phyloP scores from a whole-genome alignment of 345 rosid genomes.

The Pistacia integerrima region DNA sequence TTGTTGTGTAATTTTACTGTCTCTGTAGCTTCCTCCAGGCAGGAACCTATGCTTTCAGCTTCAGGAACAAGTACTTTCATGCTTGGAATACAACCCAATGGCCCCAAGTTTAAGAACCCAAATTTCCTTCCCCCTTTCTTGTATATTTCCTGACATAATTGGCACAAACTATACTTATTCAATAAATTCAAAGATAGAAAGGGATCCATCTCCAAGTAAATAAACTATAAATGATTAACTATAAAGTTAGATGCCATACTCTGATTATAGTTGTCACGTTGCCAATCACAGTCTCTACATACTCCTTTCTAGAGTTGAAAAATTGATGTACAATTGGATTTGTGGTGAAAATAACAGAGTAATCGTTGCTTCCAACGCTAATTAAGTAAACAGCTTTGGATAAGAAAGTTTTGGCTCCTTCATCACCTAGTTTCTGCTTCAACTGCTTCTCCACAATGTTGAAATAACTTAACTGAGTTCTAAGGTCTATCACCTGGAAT shows the following conservation, averaged over 20 bases:
- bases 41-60: neutral
- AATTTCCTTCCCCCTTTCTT: slow-evolving; percentile 13
- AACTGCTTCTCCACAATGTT: neutral
- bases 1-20: slow-evolving; percentile 24
- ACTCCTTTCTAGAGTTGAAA: neutral
- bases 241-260: neutral
- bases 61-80: neutral
- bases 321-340: neutral
- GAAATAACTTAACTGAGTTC: slow-evolving; percentile 15
- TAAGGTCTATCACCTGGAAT: slow-evolving; percentile 14
- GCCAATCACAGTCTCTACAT: neutral
- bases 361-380: slow-evolving; percentile 8
- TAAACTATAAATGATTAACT: neutral
- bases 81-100: slow-evolving; percentile 6
- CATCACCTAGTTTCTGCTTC: slow-evolving; percentile 24
- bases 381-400: neutral
- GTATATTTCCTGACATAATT: slow-evolving; percentile 2
- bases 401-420: slow-evolving; percentile 14
- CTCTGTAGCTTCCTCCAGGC: slow-evolving; percentile 7
- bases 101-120: slow-evolving; percentile 7
- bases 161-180: neutral
- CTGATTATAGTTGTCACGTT: neutral
- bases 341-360: neutral
- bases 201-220: neutral
- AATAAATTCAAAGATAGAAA: neutral